Conservation (phyloP, 139 green algal species). For the Coelastrella sp. region DNA sequence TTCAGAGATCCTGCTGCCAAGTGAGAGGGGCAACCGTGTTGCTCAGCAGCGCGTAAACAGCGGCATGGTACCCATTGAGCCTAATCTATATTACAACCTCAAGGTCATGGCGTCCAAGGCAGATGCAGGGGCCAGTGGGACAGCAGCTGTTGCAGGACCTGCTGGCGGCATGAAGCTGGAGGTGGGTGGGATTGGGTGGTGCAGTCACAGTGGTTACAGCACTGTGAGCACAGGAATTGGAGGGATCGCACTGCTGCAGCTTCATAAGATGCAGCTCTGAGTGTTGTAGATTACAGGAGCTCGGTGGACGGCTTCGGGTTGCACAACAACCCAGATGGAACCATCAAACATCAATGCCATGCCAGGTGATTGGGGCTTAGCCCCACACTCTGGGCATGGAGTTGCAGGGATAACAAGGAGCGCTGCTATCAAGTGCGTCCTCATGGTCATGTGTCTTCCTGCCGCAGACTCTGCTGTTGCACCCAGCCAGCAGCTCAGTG, state of each 20-base stretch:
- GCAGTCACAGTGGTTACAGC: too few species aligned
- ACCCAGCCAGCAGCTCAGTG: slow-evolving; percentile 49
- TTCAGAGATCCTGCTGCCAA: slow-evolving; percentile 78
- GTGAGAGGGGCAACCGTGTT: slow-evolving; percentile 72
- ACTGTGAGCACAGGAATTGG: too few species aligned
- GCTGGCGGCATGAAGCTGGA: not conserved
- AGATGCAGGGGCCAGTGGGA: slow-evolving; percentile 15
- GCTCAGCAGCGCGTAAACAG: slow-evolving; percentile 46
- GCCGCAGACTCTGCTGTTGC: slow-evolving; percentile 59
- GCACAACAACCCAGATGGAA: too few species aligned
- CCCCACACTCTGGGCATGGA: too few species aligned
- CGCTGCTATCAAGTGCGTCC: too few species aligned
- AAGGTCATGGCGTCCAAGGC: slow-evolving; percentile 48
- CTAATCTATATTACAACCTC: slow-evolving; percentile 62
- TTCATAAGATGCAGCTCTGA: too few species aligned
- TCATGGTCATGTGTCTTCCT: not conserved
- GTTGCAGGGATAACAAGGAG: too few species aligned
- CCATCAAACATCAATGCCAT: too few species aligned
- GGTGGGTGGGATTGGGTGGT: not conserved
- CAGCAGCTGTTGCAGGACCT: not conserved
- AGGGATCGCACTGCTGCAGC: too few species aligned
- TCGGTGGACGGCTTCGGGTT: too few species aligned
- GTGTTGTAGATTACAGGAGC: too few species aligned
- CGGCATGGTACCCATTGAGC: slow-evolving; percentile 68
- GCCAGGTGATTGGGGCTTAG: too few species aligned